Conservation (phyloP, 345 rosid species). For the Eucalyptus curtisii region DNA sequence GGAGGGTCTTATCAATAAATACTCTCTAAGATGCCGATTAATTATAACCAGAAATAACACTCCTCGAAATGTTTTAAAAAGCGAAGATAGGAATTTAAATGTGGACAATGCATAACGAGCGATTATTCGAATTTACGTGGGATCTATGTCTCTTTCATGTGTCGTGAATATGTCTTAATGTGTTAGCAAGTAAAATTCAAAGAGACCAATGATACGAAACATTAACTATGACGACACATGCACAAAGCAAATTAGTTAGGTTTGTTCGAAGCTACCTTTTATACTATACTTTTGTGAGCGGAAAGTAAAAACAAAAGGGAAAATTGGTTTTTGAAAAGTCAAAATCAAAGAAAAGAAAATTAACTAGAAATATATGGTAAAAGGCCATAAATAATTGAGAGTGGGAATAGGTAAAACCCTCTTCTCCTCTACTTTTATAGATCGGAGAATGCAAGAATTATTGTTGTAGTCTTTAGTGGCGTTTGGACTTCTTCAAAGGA, state of each 20-base stretch:
- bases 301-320: not conserved
- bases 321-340: not conserved
- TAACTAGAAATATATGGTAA: not conserved
- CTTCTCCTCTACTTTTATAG: not conserved
- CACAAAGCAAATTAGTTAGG: not conserved
- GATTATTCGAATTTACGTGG: not conserved
- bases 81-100: not conserved
- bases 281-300: accelerated
- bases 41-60: not conserved
- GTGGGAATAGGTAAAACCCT: not conserved
- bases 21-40: accelerated
- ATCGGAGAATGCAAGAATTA: not conserved
- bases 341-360: not conserved
- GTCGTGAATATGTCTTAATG: not conserved
- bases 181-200: not conserved
- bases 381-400: not conserved
- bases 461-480: no score
- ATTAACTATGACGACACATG: accelerated
- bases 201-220: no score
- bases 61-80: not conserved
- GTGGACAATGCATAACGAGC: no score
- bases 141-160: accelerated
- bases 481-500: no score
- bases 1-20: no score
- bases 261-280: not conserved